phyloP scores from a whole-genome alignment of 1,284 basidiomycete species.

The Hymenochaete sp. region DNA sequence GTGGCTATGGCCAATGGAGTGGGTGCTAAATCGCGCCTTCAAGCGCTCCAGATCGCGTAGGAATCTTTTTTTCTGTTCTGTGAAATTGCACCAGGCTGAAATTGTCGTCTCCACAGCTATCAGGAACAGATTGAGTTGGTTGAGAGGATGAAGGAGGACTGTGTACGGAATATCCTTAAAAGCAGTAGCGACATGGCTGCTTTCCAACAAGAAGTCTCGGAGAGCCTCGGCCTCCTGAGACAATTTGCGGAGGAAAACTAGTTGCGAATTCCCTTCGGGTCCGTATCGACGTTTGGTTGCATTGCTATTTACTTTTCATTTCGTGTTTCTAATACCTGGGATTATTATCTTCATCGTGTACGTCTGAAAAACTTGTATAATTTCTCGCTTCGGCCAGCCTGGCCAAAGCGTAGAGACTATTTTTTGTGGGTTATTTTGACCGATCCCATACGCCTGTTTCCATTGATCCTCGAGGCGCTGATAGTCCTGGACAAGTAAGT shows the following conservation, averaged over 20 bases:
- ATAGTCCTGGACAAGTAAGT: too few species aligned
- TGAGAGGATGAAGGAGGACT: constrained; percentile 62
- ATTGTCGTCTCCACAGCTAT: constrained; percentile 37
- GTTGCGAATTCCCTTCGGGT: not conserved
- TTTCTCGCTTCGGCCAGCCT: too few species aligned
- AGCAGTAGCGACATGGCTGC: constrained; percentile 70
- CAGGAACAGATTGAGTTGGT: constrained; percentile 69
- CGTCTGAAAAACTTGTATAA: too few species aligned
- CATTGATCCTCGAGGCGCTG: too few species aligned
- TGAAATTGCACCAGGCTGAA: not conserved
- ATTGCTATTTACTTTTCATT: not conserved
- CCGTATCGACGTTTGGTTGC: not conserved
- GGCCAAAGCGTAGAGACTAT: too few species aligned
- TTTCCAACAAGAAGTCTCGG: constrained; percentile 69
- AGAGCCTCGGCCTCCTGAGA: constrained; percentile 53
- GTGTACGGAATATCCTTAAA: constrained; percentile 69
- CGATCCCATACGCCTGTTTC: too few species aligned
- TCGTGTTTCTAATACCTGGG: too few species aligned
- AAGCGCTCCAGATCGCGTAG: constrained; percentile 50
- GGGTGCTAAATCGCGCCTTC: constrained; percentile 67
- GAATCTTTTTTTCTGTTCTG: constrained; percentile 19
- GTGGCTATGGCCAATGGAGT: constrained; percentile 70
- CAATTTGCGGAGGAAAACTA: constrained; percentile 54
- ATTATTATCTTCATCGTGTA: too few species aligned
- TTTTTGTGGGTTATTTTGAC: too few species aligned